Base-by-base conservation (phyloP, 2,329 filamentous ascomycete species). In the Trichoderma harzianum region DNA sequence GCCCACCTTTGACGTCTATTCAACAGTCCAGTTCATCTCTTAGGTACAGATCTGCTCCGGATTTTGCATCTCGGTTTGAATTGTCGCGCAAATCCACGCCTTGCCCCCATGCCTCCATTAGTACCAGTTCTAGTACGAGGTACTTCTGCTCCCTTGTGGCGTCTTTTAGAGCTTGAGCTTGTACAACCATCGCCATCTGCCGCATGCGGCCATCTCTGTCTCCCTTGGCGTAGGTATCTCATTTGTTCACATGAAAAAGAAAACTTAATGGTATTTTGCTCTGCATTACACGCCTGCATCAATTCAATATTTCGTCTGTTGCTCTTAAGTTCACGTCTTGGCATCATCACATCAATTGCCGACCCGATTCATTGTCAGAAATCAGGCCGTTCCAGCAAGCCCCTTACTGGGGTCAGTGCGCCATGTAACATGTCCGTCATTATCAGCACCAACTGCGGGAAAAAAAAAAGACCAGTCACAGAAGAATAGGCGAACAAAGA, bases 391-490 rank as follows among this genome's bases (percentile, higher is more conserved):
- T 43, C 0, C 64, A 57, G 64, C 47, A 55, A 69, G 55, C 66
- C 66, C 66, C 66, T 69, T 43, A 69, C 66, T 32, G 34, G 66
- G 66, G 55, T 69, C 36, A 24, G 10, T 47, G 36, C 66, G 55
- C 66, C 43, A 69, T 69, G 66, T 51, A 34, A 61, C 66, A 43
- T 66, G n/a, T 16, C 63, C 30, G n/a, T 58, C 36, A 67, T 67
- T 60, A 34, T 24, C 36, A 69, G 36, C 66, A 16, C 55, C 24
- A 60, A 18, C 55, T 53, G 47, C 5, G 11, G 3, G 26, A 16
- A 47, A 11, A 24, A 47, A 60, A 43, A 58, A 30, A 3, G 53
- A 34, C 55, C 26, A 61, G 55, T 69, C 66, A 51, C 36, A 39
- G 26, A 18, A 53, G 10, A 53, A 53, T 53, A 53, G 47, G 47